A percentile compares a stretch with the other conserved stretches of the same genome.
Evolutionary conservation across 169 alveolate genomes (phyloP).

Genomic region (Eimeria zaria): DNA sequence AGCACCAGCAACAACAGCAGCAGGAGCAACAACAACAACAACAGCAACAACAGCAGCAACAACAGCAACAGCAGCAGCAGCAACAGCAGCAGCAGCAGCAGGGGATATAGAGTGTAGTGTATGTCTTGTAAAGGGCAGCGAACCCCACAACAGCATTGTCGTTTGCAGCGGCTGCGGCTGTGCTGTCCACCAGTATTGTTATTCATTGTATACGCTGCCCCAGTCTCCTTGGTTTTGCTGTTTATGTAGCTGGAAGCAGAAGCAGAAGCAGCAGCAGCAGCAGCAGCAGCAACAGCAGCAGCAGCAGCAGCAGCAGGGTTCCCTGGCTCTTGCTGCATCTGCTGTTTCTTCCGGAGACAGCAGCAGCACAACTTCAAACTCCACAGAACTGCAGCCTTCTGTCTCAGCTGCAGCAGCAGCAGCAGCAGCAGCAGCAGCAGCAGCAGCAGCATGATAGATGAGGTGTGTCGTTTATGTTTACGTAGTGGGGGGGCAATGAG

Average conservation of each 20-base stretch:
- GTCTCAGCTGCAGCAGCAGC: constrained; percentile 60
- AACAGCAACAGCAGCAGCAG: constrained; percentile 25
- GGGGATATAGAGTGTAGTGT: constrained; percentile 85
- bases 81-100: constrained; percentile 28
- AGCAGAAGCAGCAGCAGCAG: constrained; percentile 70
- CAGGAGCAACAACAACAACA: neutral
- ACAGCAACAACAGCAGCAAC: constrained; percentile 5
- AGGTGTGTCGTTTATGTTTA: constrained; percentile 52
- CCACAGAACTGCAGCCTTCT: neutral
- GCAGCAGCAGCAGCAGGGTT: constrained; percentile 1
- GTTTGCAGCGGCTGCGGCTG: constrained; percentile 89
- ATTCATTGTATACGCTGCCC: constrained; percentile 87
- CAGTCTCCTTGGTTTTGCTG: constrained; percentile 90
- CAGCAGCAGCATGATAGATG: constrained; percentile 22
- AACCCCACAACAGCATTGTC: constrained; percentile 88
- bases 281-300: constrained; percentile 26
- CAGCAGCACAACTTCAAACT: neutral
- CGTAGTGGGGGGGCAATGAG: constrained; percentile 83
- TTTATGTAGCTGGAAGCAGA: constrained; percentile 83
- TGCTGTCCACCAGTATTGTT: constrained; percentile 90
- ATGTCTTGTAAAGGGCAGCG: constrained; percentile 89
- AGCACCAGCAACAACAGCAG: neutral
- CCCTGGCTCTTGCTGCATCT: neutral
- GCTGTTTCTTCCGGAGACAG: constrained; percentile 13
- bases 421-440: constrained; percentile 29